These are phyloP conservation scores for Sextonia rubra DNA, from an alignment of 164 flowering plant species.

Conservation along the genomic window DNA sequence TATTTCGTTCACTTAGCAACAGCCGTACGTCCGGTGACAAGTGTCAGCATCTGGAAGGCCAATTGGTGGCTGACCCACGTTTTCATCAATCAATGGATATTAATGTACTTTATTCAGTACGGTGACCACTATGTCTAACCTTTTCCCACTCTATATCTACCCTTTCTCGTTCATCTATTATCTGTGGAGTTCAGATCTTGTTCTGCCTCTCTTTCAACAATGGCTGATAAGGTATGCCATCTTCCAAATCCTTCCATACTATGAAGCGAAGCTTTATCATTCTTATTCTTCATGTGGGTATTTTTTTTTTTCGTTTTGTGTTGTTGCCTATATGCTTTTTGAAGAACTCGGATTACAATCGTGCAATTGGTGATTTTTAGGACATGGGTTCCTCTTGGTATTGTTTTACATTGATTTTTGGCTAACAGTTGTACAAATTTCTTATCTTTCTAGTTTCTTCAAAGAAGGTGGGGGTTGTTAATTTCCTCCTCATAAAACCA, in stretches of 20 bases:
- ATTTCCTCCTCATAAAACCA: too few relatives aligned
- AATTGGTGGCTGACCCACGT: not conserved
- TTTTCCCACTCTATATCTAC: not conserved
- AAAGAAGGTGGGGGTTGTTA: too few relatives aligned
- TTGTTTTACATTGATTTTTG: not conserved
- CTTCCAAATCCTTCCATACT: not conserved
- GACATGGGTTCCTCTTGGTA: not conserved
- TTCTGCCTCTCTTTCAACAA: not conserved
- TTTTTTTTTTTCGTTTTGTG: too few relatives aligned
- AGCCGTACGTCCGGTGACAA: not conserved
- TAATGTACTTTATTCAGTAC: not conserved
- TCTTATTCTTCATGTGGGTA: not conserved
- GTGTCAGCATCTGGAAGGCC: not conserved
- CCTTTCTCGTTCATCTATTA: not conserved
- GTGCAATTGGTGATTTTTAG: not conserved
- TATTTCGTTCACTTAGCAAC: not conserved
- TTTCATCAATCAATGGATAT: not conserved
- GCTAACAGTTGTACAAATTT: not conserved
- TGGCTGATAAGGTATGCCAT: not conserved
- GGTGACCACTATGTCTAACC: too few relatives aligned
- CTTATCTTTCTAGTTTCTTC: not conserved
- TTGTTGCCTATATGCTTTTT: not conserved
- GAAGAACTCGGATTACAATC: not conserved
- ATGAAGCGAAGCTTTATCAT: not conserved
- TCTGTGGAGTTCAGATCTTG: not conserved